A percentile compares a stretch with the other conserved stretches of the same genome.
phyloP scores from a whole-genome alignment of 2,329 filamentous ascomycete genomes.

The Aspergillus piperis region DNA sequence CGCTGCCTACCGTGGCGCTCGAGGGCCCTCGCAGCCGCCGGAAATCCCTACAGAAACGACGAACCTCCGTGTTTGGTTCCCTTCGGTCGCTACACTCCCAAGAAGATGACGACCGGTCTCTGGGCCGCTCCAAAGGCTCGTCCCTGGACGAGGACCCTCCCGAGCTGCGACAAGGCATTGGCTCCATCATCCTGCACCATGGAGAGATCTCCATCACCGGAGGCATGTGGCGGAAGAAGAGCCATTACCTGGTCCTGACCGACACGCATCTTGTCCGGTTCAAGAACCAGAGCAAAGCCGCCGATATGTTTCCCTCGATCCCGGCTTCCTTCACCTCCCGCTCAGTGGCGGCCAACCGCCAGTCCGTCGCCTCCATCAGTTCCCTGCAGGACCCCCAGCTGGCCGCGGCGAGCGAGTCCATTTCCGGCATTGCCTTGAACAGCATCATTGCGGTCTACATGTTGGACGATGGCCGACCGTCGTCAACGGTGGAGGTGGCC shows the following conservation, averaged over 20 bases:
- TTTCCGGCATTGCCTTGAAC: slow-evolving; percentile 59
- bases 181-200: slow-evolving; percentile 60
- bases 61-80: slow-evolving; percentile 62
- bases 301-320: slow-evolving; percentile 62
- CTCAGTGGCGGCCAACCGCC: slow-evolving; percentile 50
- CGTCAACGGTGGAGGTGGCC: slow-evolving; percentile 67
- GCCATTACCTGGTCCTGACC: slow-evolving; percentile 70
- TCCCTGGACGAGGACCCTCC: slow-evolving; percentile 48
- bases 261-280: slow-evolving; percentile 68
- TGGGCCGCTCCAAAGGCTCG: slow-evolving; percentile 52
- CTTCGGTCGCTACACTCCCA: slow-evolving; percentile 55
- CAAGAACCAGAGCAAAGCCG: slow-evolving; percentile 67
- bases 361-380: slow-evolving; percentile 60
- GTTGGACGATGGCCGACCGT: slow-evolving; percentile 66
- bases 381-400: slow-evolving; percentile 65
- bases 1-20: slow-evolving; percentile 25
- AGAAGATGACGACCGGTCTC: slow-evolving; percentile 55
- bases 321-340: slow-evolving; percentile 40
- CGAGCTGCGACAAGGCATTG: slow-evolving; percentile 39
- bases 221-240: slow-evolving; percentile 71
- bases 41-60: slow-evolving; percentile 48
- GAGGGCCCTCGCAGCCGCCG: slow-evolving; percentile 41
- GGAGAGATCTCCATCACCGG: slow-evolving; percentile 71
- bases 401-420: slow-evolving; percentile 56
- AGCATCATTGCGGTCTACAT: slow-evolving; percentile 69